phyloP scores from a whole-genome alignment of 2,329 filamentous ascomycete species.

The Lecanicillium sp. region DNA sequence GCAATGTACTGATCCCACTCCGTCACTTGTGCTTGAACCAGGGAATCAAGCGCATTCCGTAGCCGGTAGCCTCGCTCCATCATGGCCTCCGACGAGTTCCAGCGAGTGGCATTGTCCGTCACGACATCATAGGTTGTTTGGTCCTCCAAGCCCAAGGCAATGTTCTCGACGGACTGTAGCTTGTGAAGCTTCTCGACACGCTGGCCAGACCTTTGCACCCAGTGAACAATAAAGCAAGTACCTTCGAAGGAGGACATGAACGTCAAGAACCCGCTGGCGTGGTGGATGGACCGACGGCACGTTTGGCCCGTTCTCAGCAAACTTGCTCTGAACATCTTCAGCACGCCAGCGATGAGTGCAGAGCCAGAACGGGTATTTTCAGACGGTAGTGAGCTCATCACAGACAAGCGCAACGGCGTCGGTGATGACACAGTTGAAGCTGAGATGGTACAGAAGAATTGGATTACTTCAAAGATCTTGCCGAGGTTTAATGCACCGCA shows the following conservation, averaged over 20 bases:
- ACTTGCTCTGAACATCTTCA: slow-evolving; percentile 2
- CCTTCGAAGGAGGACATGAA: not conserved
- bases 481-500: not conserved
- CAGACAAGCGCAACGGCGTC: not conserved
- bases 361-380: not conserved
- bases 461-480: slow-evolving; percentile 1
- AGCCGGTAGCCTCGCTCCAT: not conserved
- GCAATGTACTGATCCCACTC: too few relatives aligned
- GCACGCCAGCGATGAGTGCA: not conserved
- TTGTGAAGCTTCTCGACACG: too few relatives aligned
- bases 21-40: not conserved
- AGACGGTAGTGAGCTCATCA: not conserved
- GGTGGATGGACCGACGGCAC: not conserved
- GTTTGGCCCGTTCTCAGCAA: slow-evolving; percentile 1
- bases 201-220: too few relatives aligned
- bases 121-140: not conserved
- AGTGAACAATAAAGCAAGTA: not conserved
- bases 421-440: not conserved
- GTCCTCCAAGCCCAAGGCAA: not conserved
- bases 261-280: not conserved
- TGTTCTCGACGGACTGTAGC: too few relatives aligned
- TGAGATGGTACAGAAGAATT: slow-evolving; percentile 2
- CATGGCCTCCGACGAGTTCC: not conserved
- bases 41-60: not conserved
- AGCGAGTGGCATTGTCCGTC: not conserved